phyloP scores from a whole-genome alignment of 176 grass and related monocot genomes.

The Carex littledalei region DNA sequence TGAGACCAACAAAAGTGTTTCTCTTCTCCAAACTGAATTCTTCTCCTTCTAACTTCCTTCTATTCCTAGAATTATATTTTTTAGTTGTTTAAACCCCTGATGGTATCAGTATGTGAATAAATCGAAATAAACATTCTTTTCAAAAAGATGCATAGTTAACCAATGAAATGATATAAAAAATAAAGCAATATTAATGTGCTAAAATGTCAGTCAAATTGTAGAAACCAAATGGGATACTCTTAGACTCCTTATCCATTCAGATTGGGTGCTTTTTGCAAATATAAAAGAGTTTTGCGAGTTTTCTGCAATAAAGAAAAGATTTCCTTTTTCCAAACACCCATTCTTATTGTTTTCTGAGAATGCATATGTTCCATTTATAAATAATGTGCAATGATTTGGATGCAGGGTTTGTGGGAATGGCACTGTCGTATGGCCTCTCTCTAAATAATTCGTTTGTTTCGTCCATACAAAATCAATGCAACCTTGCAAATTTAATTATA shows the following conservation, averaged over 20 bases:
- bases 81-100: not conserved
- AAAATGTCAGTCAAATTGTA: not conserved
- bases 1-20: not conserved
- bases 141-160: not conserved
- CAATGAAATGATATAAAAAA: too few relatives aligned
- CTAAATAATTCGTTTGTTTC: constrained; percentile 64
- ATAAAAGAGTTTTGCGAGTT: not conserved
- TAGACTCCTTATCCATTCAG: not conserved
- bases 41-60: not conserved
- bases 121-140: not conserved
- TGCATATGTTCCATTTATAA: not conserved
- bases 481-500: too few relatives aligned
- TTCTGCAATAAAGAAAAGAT: not conserved
- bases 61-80: not conserved
- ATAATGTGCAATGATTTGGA: not conserved
- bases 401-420: constrained; percentile 92
- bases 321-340: not conserved
- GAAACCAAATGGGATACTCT: not conserved
- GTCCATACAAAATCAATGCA: constrained; percentile 91
- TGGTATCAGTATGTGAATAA: not conserved
- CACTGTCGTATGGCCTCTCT: constrained; percentile 87
- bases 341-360: not conserved
- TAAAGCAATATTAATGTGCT: not conserved
- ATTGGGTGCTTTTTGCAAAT: not conserved
- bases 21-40: not conserved